Conservation (phyloP, 495 filamentous ascomycete species). For the Margaritispora aquatica region DNA sequence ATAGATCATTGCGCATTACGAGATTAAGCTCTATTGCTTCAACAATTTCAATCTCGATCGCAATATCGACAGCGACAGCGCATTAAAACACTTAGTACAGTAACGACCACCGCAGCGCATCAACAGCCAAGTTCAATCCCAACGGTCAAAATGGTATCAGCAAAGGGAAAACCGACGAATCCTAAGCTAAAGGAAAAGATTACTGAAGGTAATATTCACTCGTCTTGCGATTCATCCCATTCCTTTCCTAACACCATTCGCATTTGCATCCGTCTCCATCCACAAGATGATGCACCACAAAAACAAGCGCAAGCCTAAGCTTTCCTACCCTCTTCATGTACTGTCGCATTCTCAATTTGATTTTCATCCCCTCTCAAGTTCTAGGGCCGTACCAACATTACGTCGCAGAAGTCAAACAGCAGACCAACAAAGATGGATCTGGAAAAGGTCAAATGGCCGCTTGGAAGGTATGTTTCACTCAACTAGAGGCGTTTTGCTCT, state of each 20-base stretch:
- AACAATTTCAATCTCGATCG: too few species aligned
- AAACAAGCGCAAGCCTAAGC: too few species aligned
- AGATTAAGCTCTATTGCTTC: too few species aligned
- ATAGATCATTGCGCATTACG: too few species aligned
- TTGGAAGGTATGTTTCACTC: slow-evolving; percentile 41
- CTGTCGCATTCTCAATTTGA: background rate
- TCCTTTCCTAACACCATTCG: too few species aligned
- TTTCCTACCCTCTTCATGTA: background rate
- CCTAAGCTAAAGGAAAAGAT: slow-evolving; percentile 44
- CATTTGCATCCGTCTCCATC: background rate
- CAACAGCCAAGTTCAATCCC: background rate
- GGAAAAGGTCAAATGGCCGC: slow-evolving; percentile 50
- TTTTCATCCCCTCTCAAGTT: background rate
- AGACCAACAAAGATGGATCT: slow-evolving; percentile 47
- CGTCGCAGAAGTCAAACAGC: slow-evolving; percentile 38
- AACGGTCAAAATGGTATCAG: slow-evolving; percentile 30
- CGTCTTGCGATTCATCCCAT: background rate
- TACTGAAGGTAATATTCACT: slow-evolving; percentile 32
- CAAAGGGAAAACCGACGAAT: slow-evolving; percentile 49
- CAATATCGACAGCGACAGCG: background rate
- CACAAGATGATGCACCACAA: too few species aligned
- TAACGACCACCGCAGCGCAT: background rate
- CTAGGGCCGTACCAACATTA: background rate
- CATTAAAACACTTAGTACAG: too few species aligned
- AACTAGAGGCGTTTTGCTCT: too few species aligned